phyloP scores from a whole-genome alignment of 73 alveolate genomes.

The Loxodes magnus region DNA sequence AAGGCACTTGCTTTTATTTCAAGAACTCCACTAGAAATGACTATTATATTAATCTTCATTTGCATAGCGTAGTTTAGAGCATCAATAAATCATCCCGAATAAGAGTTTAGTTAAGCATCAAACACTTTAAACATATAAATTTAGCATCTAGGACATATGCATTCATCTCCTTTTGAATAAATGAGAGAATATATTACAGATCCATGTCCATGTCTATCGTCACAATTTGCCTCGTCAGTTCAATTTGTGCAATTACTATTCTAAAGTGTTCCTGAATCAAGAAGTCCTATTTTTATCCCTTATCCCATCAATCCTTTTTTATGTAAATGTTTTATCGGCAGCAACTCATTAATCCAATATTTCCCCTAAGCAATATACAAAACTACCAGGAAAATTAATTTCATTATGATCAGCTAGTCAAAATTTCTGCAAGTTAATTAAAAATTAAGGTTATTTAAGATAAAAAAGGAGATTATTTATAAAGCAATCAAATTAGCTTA shows the following conservation, averaged over 20 bases:
- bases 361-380: too few species aligned
- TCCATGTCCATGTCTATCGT: constrained; percentile 38
- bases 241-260: constrained; percentile 12
- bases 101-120: constrained; percentile 14
- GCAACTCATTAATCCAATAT: too few species aligned
- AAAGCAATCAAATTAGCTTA: too few species aligned
- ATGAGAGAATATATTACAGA: constrained; percentile 32
- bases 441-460: too few species aligned
- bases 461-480: too few species aligned
- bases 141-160: constrained; percentile 49
- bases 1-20: constrained; percentile 39
- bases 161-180: constrained; percentile 14
- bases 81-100: constrained; percentile 40
- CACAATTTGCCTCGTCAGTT: constrained; percentile 16
- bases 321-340: too few species aligned
- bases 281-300: constrained; percentile 40
- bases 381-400: too few species aligned
- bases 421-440: too few species aligned
- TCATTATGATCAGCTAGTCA: too few species aligned
- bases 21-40: constrained; percentile 36
- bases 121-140: constrained; percentile 32
- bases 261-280: constrained; percentile 23
- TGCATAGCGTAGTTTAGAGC: constrained; percentile 37
- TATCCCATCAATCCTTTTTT: constrained; percentile 26
- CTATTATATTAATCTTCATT: constrained; percentile 25